A percentile compares a stretch with the other conserved stretches of the same genome.
phyloP scores from a whole-genome alignment of 1,139 yeast genomes.

The Diutina pseudorugosa region DNA sequence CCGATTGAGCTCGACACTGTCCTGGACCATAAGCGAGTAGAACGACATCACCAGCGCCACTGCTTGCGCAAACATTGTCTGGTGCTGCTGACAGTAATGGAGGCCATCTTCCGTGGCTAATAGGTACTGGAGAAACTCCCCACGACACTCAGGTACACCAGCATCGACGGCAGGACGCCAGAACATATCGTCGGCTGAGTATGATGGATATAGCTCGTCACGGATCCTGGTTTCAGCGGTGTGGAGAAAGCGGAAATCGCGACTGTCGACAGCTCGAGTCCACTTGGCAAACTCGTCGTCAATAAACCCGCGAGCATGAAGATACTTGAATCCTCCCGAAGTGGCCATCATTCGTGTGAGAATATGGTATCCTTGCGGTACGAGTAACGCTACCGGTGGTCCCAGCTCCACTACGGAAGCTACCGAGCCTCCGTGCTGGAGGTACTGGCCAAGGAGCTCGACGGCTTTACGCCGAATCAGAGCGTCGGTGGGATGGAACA shows the following conservation, averaged over 20 bases:
- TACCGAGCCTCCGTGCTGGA: slow-evolving; percentile 10
- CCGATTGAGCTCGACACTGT: neutral
- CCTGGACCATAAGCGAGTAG: neutral
- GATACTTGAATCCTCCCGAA: slow-evolving; percentile 24
- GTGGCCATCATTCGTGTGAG: slow-evolving; percentile 19
- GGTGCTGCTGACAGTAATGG: slow-evolving; percentile 14
- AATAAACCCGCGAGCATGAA: slow-evolving; percentile 22
- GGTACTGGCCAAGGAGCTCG: slow-evolving; percentile 6
- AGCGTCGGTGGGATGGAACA: slow-evolving; percentile 47
- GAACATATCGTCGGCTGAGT: neutral
- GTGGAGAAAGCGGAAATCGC: slow-evolving; percentile 14
- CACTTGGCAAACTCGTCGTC: slow-evolving; percentile 17
- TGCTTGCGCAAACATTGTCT: neutral
- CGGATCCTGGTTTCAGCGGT: neutral
- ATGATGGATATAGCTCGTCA: neutral
- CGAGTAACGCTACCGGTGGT: slow-evolving; percentile 22
- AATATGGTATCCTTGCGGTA: slow-evolving; percentile 15
- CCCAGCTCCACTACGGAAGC: slow-evolving; percentile 17
- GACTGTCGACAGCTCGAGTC: slow-evolving; percentile 6
- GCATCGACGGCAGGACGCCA: neutral
- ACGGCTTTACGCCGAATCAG: neutral
- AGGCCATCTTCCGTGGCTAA: slow-evolving; percentile 78
- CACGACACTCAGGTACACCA: slow-evolving; percentile 14
- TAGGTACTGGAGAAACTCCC: slow-evolving; percentile 57
- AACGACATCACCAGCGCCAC: neutral